Conservation (phyloP, 176 grass and related monocot genomes). For the Carex pumila region DNA sequence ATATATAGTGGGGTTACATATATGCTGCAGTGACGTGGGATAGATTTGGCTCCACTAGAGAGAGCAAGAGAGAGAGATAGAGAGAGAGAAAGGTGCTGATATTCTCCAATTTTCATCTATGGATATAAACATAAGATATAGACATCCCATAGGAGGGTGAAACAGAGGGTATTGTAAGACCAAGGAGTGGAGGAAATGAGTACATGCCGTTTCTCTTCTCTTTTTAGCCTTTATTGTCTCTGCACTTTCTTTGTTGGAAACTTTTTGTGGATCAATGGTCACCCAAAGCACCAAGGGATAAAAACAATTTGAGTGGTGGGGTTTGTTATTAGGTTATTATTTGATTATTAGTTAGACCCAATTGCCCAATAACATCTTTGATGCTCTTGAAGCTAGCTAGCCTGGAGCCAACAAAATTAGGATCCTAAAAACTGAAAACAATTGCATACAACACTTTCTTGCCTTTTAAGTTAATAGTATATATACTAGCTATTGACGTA, state of each 20-base stretch:
- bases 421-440: background rate
- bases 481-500: too few relatives aligned
- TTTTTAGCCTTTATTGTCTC: constrained; percentile 10
- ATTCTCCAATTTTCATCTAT: constrained; percentile 8
- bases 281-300: constrained; percentile 6
- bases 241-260: constrained; percentile 18
- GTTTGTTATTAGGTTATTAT: background rate
- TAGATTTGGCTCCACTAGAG: constrained; percentile 18
- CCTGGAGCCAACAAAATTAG: background rate
- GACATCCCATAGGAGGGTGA: background rate
- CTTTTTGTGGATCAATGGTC: constrained; percentile 21
- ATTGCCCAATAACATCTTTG: background rate
- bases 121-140: constrained; percentile 10
- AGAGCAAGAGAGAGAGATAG: background rate
- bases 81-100: background rate
- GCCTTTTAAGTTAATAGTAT: too few relatives aligned
- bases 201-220: constrained; percentile 15
- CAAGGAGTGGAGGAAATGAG: constrained; percentile 28
- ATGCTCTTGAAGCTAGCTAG: background rate
- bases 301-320: constrained; percentile 14
- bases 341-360: background rate
- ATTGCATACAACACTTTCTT: background rate
- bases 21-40: background rate
- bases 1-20: background rate
- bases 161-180: constrained; percentile 1